These are phyloP conservation scores for Mycena floridula DNA, from an alignment of 768 basidiomycete species.

Conservation along the genomic window DNA sequence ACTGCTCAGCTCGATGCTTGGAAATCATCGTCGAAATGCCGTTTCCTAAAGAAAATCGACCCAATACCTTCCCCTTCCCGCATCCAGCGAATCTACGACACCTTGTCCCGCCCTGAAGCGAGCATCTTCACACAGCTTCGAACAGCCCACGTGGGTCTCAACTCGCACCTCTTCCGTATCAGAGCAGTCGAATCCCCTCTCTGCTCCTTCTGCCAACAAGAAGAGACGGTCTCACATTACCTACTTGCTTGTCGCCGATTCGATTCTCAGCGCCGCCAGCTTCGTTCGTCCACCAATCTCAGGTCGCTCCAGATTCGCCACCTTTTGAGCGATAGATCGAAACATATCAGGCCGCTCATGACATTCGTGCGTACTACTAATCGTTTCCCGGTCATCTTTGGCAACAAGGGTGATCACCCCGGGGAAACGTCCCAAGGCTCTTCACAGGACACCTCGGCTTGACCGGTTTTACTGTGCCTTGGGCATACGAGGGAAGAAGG, in stretches of 20 bases:
- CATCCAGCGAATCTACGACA: constrained; percentile 3
- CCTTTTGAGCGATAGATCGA: background rate
- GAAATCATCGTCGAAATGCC: background rate
- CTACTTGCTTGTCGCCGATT: constrained; percentile 7
- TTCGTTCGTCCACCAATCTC: constrained; percentile 1
- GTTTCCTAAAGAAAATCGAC: constrained; percentile 1
- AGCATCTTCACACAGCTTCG: constrained; percentile 10
- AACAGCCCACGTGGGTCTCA: constrained; percentile 12
- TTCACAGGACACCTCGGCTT: too few relatives aligned
- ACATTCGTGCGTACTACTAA: constrained; percentile 1
- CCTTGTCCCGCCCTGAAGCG: constrained; percentile 4
- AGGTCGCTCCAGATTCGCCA: constrained; percentile 1
- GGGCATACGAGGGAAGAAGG: too few relatives aligned
- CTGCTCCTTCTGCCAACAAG: constrained; percentile 3
- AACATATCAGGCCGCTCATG: background rate
- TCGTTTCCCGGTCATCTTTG: constrained; percentile 5
- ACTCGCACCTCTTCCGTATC: constrained; percentile 12
- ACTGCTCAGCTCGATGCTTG: background rate
- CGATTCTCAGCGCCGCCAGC: background rate
- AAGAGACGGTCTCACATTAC: constrained; percentile 11
- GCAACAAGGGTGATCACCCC: too few relatives aligned
- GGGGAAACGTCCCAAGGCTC: too few relatives aligned
- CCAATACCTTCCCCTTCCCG: background rate
- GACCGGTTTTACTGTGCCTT: too few relatives aligned
- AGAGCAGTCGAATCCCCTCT: constrained; percentile 5